Percentiles rank a stretch among this genome's conserved stretches.
Conservation (phyloP, 768 basidiomycete genomes). For the Cytidiella melzeri region DNA sequence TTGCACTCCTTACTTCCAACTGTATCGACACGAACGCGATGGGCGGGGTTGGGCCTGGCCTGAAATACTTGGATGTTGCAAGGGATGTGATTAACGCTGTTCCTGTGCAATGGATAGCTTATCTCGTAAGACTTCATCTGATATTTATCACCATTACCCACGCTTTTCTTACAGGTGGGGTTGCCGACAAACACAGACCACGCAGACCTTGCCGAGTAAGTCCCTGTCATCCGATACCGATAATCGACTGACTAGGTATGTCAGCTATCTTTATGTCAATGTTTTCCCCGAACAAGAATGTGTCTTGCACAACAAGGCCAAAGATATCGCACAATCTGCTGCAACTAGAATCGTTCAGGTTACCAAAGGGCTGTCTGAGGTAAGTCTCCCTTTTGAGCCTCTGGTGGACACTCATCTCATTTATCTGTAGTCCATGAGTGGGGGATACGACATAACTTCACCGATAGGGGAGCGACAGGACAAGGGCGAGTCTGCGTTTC, state of each 20-base stretch:
- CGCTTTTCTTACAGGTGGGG: not conserved
- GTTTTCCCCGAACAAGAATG: slow-evolving; percentile 14
- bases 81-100: slow-evolving; percentile 28
- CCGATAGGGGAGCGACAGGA: not conserved
- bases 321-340: not conserved
- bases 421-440: not conserved
- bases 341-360: not conserved
- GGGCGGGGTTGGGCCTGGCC: slow-evolving; percentile 12
- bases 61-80: slow-evolving; percentile 25
- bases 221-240: not conserved
- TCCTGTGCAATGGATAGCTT: slow-evolving; percentile 24
- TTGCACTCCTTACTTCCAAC: not conserved
- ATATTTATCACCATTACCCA: not conserved
- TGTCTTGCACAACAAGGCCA: not conserved
- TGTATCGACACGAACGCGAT: slow-evolving; percentile 14
- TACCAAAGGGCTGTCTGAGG: not conserved
- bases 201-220: slow-evolving; percentile 20
- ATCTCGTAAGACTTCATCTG: slow-evolving; percentile 18
- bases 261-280: slow-evolving; percentile 25
- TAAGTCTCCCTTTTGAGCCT: not conserved
- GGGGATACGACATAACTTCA: not conserved
- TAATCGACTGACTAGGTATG: not conserved
- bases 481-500: not conserved
- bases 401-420: no score
- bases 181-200: slow-evolving; percentile 13